phyloP scores from a whole-genome alignment of 805 yeast species.

The Yarrowia deformans region DNA sequence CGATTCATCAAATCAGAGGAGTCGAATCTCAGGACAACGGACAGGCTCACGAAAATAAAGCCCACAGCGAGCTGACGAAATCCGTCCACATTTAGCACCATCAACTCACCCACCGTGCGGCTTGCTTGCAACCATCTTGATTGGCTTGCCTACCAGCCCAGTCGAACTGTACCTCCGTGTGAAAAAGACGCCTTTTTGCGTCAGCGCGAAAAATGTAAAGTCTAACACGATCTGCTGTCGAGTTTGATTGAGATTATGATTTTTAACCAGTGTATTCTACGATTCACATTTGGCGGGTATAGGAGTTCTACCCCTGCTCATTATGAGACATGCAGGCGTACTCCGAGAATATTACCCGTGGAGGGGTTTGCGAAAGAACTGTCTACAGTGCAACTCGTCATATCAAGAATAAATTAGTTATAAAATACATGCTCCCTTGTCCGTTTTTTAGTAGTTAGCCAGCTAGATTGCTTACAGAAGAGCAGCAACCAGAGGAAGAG shows the following conservation, averaged over 20 bases:
- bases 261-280: too few species aligned
- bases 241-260: neutral
- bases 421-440: slow-evolving; percentile 1
- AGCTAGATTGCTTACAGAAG: slow-evolving; percentile 10
- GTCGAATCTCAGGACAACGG: too few species aligned
- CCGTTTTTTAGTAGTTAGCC: neutral
- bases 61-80: too few species aligned
- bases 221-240: neutral
- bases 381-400: neutral
- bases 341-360: too few species aligned
- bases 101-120: too few species aligned
- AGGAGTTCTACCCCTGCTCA: slow-evolving; percentile 3
- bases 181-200: neutral
- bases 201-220: slow-evolving; percentile 9
- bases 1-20: too few species aligned
- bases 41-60: too few species aligned
- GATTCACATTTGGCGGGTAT: neutral
- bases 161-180: slow-evolving; percentile 11
- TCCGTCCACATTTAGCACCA: too few species aligned
- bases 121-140: neutral
- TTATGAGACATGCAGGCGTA: neutral
- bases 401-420: slow-evolving; percentile 8
- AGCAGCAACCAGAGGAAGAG: slow-evolving; percentile 39
- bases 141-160: slow-evolving; percentile 15
- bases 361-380: too few species aligned